Conservation (phyloP, 805 yeast genomes). For the Myxozyma monticola region DNA sequence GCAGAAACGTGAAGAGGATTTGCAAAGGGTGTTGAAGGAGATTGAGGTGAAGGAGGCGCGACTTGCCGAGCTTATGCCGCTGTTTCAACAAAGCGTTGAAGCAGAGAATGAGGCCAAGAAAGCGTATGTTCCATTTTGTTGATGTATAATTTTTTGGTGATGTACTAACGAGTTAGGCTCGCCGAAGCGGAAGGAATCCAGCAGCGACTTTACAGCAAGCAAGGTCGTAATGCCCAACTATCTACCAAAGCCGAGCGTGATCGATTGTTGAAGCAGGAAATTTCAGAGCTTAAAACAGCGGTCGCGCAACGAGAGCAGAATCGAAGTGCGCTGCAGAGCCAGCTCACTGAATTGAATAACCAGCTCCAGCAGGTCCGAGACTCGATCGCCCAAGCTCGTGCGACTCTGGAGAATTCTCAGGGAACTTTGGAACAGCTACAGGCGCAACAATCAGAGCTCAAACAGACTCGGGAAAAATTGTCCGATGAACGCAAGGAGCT, state of each 20-base stretch:
- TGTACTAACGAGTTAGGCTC: slow-evolving; percentile 4
- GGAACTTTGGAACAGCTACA: slow-evolving; percentile 19
- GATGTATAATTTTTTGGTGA: not conserved
- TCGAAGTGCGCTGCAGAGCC: slow-evolving; percentile 35
- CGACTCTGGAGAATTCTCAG: slow-evolving; percentile 31
- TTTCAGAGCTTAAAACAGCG: slow-evolving; percentile 42
- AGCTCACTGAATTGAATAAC: slow-evolving; percentile 13
- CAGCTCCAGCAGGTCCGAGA: slow-evolving; percentile 27
- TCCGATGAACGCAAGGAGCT: slow-evolving; percentile 67
- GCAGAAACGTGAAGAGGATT: slow-evolving; percentile 31
- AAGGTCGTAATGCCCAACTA: slow-evolving; percentile 67
- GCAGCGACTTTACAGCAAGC: slow-evolving; percentile 61
- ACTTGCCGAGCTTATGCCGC: slow-evolving; percentile 11
- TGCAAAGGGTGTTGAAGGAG: slow-evolving; percentile 10
- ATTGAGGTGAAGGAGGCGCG: slow-evolving; percentile 18
- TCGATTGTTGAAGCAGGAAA: slow-evolving; percentile 60
- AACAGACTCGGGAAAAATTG: slow-evolving; percentile 37
- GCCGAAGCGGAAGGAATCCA: slow-evolving; percentile 21
- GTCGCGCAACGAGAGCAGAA: slow-evolving; percentile 37
- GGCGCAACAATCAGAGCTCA: slow-evolving; percentile 25
- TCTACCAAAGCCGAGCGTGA: slow-evolving; percentile 59
- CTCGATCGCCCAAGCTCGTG: slow-evolving; percentile 14
- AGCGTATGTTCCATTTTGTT: slow-evolving; percentile 1
- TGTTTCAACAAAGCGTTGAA: slow-evolving; percentile 19
- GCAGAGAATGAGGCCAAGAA: slow-evolving; percentile 24